These are phyloP conservation scores for Fusarium dimerum DNA, from an alignment of 2,329 filamentous ascomycete species.

Conservation along the genomic window DNA sequence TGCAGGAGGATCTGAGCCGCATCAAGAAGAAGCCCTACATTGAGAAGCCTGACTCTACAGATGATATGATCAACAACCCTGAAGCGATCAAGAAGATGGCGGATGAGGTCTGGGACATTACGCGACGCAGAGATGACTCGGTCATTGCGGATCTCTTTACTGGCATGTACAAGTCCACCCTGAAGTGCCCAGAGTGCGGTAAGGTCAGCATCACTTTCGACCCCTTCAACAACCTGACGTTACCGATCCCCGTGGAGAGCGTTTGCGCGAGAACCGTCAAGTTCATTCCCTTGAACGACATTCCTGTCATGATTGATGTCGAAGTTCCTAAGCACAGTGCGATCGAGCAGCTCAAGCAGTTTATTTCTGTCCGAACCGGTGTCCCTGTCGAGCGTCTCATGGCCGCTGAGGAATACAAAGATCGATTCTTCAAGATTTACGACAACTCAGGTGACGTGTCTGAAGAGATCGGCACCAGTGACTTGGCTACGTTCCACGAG, in stretches of 20 bases:
- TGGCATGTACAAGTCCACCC: constrained; percentile 96
- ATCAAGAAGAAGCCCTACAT: constrained; percentile 96
- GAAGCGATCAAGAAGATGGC: constrained; percentile 82
- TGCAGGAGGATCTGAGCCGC: constrained; percentile 93
- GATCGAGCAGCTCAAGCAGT: constrained; percentile 68
- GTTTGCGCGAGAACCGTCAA: constrained; percentile 75
- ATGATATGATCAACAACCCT: constrained; percentile 87
- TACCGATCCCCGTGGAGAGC: constrained; percentile 86
- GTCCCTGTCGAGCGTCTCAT: constrained; percentile 69
- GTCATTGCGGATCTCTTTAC: constrained; percentile 95
- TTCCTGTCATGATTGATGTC: constrained; percentile 70
- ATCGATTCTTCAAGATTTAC: constrained; percentile 85
- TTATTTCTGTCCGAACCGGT: constrained; percentile 66
- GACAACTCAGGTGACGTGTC: constrained; percentile 67
- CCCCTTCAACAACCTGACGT: constrained; percentile 90
- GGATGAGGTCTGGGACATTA: constrained; percentile 86
- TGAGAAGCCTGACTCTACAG: constrained; percentile 95
- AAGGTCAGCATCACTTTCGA: constrained; percentile 99
- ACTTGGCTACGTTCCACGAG: constrained; percentile 72
- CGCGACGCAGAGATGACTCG: constrained; percentile 89
- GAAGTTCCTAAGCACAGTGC: constrained; percentile 78
- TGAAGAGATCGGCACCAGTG: constrained; percentile 69
- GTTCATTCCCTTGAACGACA: constrained; percentile 75
- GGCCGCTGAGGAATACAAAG: constrained; percentile 78
- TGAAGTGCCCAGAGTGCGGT: constrained; percentile 85